phyloP scores from a whole-genome alignment of 108 stramenopile species.

The Pseudonitzschia multistriata region DNA sequence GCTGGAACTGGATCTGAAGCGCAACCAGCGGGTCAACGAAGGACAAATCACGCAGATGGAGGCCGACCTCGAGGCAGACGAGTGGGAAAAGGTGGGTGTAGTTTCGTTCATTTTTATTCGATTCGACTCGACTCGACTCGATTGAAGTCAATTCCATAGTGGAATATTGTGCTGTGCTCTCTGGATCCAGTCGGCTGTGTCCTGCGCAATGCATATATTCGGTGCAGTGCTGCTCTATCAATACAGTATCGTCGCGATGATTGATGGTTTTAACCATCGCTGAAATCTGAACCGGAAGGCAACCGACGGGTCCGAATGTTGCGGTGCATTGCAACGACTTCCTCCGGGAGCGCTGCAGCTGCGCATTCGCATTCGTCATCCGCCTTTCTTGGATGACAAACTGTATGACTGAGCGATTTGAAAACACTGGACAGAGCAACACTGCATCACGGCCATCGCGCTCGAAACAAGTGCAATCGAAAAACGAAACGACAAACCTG shows the following conservation, averaged over 20 bases:
- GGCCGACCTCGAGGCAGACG: conserved; percentile 45
- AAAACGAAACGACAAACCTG: neutral
- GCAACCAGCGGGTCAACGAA: conserved; percentile 39
- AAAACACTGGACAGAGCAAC: no score
- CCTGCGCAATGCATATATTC: no score
- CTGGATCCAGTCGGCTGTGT: no score
- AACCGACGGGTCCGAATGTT: neutral
- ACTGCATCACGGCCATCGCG: no score
- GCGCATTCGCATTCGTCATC: neutral
- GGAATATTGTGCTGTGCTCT: no score
- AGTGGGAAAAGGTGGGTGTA: conserved; percentile 59
- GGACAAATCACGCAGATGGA: conserved; percentile 50
- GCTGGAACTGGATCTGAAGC: conserved; percentile 40
- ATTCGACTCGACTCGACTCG: no score
- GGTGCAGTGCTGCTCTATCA: neutral
- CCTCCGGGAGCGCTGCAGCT: neutral
- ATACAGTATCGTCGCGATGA: neutral
- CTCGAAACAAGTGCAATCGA: neutral
- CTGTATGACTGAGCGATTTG: neutral
- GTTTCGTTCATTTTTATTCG: no score
- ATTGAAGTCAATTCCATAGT: no score
- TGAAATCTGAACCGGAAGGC: conserved; percentile 3
- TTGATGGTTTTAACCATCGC: conserved; percentile 1
- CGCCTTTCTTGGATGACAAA: neutral
- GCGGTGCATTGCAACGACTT: no score